Evolutionary conservation across 108 stramenopile genomes (phyloP), one percentile per base, ranked within the genome.

Genomic region (Schizochytrium sp.): DNA sequence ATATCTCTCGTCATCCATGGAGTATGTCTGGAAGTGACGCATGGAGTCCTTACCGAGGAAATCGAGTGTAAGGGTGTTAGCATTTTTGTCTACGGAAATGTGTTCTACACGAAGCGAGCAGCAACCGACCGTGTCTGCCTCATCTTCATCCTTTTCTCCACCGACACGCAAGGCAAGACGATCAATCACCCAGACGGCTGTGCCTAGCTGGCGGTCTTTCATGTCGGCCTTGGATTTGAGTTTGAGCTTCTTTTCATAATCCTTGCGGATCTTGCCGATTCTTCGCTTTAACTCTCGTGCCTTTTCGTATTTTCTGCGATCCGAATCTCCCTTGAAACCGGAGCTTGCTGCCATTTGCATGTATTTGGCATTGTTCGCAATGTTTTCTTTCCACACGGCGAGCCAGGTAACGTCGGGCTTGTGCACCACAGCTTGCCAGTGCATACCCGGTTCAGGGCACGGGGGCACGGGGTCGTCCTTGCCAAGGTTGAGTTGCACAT

Each of bases 101-200:
- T 99, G 99, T 91, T 99, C 99, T 17, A 97, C 95, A 28, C 99
- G 97, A 42, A 99, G 93, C 4, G 97, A 97, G 89, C 99, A 99
- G 94, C 99, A 99, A 57, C 99, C 99, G 40, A 99, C 99, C 8
- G 99, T 99, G 93, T 99, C 99, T 4, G 99, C 99, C 92, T 99
- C 99, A 44, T 99, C 98, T 1, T 98, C 99, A 92, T 97, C 97
- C 94, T 99, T 99, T 93, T 99, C 99, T 46, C 98, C 98, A 56
- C 99, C 99, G 49, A 99, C 99, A 97, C 99, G 98, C 89, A 99
- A 96, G 3, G 99, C 99, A 83, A 98, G 93, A 40, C 96, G 92
- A 95, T 99, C 99, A 91, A 99, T 99, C 49, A 99, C 96, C 98
- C 98, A 99, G 91, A 97, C 96, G n/a, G 99, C 98, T 17, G 98